phyloP scores from a whole-genome alignment of 73 alveolate genomes.

The Blepharisma stoltei region DNA sequence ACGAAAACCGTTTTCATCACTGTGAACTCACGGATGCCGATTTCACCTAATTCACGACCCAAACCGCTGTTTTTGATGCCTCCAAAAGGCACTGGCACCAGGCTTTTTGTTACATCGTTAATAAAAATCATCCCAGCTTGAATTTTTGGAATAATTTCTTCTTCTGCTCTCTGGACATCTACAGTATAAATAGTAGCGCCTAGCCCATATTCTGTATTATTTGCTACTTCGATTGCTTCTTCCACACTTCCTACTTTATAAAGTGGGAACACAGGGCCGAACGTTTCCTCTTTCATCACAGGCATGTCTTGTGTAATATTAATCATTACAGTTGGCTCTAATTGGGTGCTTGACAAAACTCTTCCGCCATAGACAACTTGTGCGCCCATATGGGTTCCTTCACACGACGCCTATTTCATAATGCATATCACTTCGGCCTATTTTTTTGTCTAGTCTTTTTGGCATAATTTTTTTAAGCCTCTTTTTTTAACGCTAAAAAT shows the following conservation, averaged over 20 bases:
- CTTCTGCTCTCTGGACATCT: slow-evolving; percentile 40
- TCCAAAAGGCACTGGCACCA: slow-evolving; percentile 70
- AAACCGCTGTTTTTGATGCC: slow-evolving; percentile 79
- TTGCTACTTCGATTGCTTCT: slow-evolving; percentile 83
- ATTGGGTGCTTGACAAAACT: slow-evolving; percentile 36
- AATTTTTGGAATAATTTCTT: slow-evolving; percentile 31
- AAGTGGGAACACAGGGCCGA: slow-evolving; percentile 84
- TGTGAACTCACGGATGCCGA: slow-evolving; percentile 37
- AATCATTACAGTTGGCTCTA: slow-evolving; percentile 54
- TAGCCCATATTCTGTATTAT: slow-evolving; percentile 85
- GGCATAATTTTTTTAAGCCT: too few relatives aligned
- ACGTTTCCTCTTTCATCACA: slow-evolving; percentile 69
- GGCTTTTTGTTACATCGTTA: slow-evolving; percentile 48
- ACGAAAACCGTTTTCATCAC: slow-evolving; percentile 6
- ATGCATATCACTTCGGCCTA: too few relatives aligned
- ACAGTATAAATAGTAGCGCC: slow-evolving; percentile 79
- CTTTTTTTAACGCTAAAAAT: too few relatives aligned
- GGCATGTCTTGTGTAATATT: slow-evolving; percentile 39
- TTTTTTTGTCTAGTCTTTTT: too few relatives aligned
- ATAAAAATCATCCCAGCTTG: slow-evolving; percentile 74
- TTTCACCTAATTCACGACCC: slow-evolving; percentile 67
- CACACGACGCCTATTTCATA: too few relatives aligned
- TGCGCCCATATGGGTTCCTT: slow-evolving; percentile 65
- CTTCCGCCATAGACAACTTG: slow-evolving; percentile 59
- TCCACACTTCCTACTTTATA: slow-evolving; percentile 55